phyloP scores from a whole-genome alignment of 257 asterid genomes.

The Osmanthus fragrans region DNA sequence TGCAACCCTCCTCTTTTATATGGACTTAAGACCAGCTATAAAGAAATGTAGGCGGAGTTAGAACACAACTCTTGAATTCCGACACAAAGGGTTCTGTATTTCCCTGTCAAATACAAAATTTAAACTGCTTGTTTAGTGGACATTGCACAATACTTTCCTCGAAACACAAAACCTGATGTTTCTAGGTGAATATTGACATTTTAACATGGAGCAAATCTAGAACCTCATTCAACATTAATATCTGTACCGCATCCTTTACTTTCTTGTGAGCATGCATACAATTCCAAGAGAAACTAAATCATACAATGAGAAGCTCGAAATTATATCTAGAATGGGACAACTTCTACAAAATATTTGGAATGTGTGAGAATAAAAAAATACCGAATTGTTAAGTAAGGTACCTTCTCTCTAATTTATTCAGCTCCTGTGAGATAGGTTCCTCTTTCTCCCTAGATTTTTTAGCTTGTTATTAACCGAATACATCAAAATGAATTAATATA shows the following conservation, averaged over 20 bases:
- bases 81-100: background rate
- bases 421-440: constrained; percentile 67
- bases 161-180: background rate
- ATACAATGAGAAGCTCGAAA: no score
- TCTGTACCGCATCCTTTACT: background rate
- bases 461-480: constrained; percentile 50
- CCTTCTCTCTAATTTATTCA: constrained; percentile 59
- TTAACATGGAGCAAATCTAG: background rate
- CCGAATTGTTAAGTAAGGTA: constrained; percentile 21
- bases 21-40: background rate
- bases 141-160: background rate
- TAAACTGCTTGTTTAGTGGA: background rate
- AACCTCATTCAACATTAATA: background rate
- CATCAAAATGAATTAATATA: constrained; percentile 7
- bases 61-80: no score
- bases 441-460: constrained; percentile 83
- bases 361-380: background rate
- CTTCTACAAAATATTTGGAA: no score
- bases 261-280: no score
- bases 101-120: background rate
- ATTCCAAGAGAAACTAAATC: no score
- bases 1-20: background rate
- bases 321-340: no score
- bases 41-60: background rate
- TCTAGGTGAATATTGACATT: background rate